phyloP scores from a whole-genome alignment of 352 stramenopile genomes.

The Pythium brachiatum region DNA sequence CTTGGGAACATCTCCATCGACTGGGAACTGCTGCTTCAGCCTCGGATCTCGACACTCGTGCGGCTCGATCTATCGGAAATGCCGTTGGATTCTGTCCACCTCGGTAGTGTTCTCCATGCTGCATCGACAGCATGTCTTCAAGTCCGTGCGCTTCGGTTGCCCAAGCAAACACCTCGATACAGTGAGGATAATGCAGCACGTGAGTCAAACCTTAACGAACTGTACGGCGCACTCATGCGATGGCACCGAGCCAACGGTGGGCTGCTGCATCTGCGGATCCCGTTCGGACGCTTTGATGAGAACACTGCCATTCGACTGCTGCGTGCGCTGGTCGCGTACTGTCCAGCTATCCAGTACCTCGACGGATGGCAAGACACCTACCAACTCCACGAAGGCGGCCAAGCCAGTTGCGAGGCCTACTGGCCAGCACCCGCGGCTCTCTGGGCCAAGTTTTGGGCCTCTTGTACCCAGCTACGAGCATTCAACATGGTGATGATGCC shows the following conservation, averaged over 20 bases:
- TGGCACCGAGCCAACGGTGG: slow-evolving; percentile 15
- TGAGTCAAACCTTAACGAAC: slow-evolving; percentile 14
- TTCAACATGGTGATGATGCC: slow-evolving; percentile 18
- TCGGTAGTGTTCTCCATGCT: slow-evolving; percentile 1
- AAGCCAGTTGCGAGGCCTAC: slow-evolving; percentile 11
- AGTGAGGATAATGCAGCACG: slow-evolving; percentile 10
- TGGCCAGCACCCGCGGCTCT: slow-evolving; percentile 4
- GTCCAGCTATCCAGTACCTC: slow-evolving; percentile 13
- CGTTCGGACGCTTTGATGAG: slow-evolving; percentile 17
- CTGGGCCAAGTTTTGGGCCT: slow-evolving; percentile 8
- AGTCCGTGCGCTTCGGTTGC: slow-evolving; percentile 5
- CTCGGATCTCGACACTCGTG: slow-evolving; percentile 9
- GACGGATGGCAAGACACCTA: slow-evolving; percentile 20
- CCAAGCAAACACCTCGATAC: slow-evolving; percentile 7
- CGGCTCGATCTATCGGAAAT: slow-evolving; percentile 9
- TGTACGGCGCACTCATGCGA: slow-evolving; percentile 14
- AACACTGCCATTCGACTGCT: slow-evolving; percentile 16
- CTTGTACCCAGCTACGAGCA: slow-evolving; percentile 1
- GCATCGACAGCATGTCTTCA: slow-evolving; percentile 1
- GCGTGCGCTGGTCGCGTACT: slow-evolving; percentile 9
- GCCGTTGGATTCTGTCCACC: slow-evolving; percentile 11
- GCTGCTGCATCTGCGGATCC: slow-evolving; percentile 12
- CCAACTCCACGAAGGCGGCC: slow-evolving; percentile 1
- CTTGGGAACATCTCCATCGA: slow-evolving; percentile 8
- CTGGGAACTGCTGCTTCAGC: slow-evolving; percentile 6